These are phyloP conservation scores for Suillus clintonianus DNA, from an alignment of 768 basidiomycete species.

Conservation along the genomic window DNA sequence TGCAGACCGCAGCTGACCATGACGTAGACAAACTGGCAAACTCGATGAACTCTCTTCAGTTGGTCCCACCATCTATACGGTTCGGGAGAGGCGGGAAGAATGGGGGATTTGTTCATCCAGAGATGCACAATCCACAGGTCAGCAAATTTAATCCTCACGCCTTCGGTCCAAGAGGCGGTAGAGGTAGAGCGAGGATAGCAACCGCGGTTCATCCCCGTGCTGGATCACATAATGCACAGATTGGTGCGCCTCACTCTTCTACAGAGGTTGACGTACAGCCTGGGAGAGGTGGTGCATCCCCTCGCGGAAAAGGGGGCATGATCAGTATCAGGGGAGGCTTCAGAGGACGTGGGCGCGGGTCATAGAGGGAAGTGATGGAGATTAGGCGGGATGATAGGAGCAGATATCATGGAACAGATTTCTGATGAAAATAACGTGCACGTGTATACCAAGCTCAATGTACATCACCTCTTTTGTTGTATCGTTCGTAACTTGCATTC, in stretches of 20 bases:
- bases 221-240: constrained; percentile 12
- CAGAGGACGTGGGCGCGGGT: constrained; percentile 15
- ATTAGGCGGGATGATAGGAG: background rate
- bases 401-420: background rate
- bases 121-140: constrained; percentile 34
- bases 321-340: constrained; percentile 3
- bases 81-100: constrained; percentile 72
- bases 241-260: background rate
- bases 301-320: constrained; percentile 19
- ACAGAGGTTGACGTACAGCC: background rate
- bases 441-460: constrained; percentile 2
- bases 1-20: constrained; percentile 16
- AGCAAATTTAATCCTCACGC: constrained; percentile 13
- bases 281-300: background rate
- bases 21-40: constrained; percentile 51
- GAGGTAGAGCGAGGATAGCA: constrained; percentile 32
- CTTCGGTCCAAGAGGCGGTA: constrained; percentile 31
- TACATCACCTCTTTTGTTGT: background rate
- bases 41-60: constrained; percentile 48
- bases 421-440: constrained; percentile 2
- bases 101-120: constrained; percentile 48
- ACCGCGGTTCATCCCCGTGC: constrained; percentile 15
- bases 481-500: background rate
- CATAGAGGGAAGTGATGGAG: constrained; percentile 3
- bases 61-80: constrained; percentile 68